phyloP scores from a whole-genome alignment of 1,284 basidiomycete species.

The Veloboletus limbatus region DNA sequence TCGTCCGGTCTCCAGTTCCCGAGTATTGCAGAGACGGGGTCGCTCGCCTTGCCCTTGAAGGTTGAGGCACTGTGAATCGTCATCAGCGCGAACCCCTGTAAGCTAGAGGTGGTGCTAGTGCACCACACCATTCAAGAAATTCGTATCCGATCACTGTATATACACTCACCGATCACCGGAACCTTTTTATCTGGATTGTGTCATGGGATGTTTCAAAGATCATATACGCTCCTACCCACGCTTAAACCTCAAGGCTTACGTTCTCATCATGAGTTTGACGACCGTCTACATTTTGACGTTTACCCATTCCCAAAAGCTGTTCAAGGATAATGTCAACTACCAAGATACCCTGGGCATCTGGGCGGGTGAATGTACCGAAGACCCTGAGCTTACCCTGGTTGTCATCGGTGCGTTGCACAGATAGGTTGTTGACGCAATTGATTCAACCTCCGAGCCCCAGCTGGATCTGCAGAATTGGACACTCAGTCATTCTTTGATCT shows the following conservation, averaged over 20 bases:
- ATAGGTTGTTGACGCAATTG: too few species aligned
- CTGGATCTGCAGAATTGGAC: not conserved
- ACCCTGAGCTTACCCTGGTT: slow-evolving; percentile 1
- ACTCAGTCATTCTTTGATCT: not conserved
- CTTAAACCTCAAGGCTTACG: too few species aligned
- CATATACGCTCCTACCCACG: too few species aligned
- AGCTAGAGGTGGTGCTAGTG: too few species aligned
- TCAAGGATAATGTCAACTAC: not conserved
- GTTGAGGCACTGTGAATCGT: not conserved
- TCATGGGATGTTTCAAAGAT: too few species aligned
- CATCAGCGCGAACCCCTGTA: too few species aligned
- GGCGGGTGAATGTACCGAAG: slow-evolving; percentile 4
- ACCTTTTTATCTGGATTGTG: too few species aligned
- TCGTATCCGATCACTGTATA: too few species aligned
- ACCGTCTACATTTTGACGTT: not conserved
- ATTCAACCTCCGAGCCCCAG: too few species aligned
- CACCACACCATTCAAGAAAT: too few species aligned
- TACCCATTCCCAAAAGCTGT: not conserved
- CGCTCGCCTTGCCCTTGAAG: slow-evolving; percentile 2
- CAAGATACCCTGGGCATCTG: not conserved
- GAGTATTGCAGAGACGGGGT: not conserved
- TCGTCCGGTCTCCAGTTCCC: slow-evolving; percentile 10
- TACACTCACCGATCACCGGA: too few species aligned
- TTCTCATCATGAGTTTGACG: not conserved
- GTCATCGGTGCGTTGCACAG: not conserved